phyloP scores from a whole-genome alignment of 805 yeast genomes.

The Metschnikowia kofuensis region DNA sequence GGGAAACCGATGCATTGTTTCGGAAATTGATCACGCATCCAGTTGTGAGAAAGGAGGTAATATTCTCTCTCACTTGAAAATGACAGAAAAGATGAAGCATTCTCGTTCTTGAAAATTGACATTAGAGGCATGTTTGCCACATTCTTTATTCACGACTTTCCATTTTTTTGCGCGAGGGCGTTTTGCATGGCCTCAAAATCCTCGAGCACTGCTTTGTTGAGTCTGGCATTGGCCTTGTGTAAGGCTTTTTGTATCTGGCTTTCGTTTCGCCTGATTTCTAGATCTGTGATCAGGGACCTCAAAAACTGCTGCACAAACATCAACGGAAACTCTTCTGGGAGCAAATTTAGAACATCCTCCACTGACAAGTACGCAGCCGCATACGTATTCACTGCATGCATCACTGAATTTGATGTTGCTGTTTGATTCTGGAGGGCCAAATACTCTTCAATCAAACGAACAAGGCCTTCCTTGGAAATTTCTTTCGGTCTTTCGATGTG shows the following conservation, averaged over 20 bases:
- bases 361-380: slow-evolving; percentile 22
- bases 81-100: too few species aligned
- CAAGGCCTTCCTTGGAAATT: slow-evolving; percentile 13
- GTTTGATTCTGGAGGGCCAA: slow-evolving; percentile 8
- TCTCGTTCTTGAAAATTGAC: too few species aligned
- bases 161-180: background rate
- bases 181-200: slow-evolving; percentile 18
- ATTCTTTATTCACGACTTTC: background rate
- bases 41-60: too few species aligned
- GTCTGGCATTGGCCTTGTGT: slow-evolving; percentile 27
- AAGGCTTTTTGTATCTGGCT: slow-evolving; percentile 25
- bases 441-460: slow-evolving; percentile 20
- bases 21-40: background rate
- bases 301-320: slow-evolving; percentile 28
- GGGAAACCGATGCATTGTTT: background rate
- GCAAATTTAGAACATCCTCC: slow-evolving; percentile 23
- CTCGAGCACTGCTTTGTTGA: slow-evolving; percentile 19
- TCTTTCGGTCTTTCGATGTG: background rate
- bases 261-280: slow-evolving; percentile 19
- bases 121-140: background rate
- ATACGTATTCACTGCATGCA: slow-evolving; percentile 27
- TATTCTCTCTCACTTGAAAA: too few species aligned
- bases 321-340: slow-evolving; percentile 34
- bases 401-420: slow-evolving; percentile 19
- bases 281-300: slow-evolving; percentile 17